phyloP scores from a whole-genome alignment of 2,329 filamentous ascomycete species.

The Penicillium sp. region DNA sequence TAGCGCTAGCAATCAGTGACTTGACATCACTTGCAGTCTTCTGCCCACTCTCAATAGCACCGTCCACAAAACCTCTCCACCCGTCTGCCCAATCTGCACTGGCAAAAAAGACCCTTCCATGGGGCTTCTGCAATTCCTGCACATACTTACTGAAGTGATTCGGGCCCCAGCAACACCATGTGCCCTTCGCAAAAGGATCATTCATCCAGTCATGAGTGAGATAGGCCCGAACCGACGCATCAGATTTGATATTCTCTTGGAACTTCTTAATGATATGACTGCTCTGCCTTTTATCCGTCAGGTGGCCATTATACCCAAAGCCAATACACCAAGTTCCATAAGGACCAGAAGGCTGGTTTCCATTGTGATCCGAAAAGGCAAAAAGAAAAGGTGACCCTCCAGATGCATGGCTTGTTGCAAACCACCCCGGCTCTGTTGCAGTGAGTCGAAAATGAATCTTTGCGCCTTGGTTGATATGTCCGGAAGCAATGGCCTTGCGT shows the following conservation, averaged over 20 bases:
- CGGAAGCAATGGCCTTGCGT: constrained; percentile 22
- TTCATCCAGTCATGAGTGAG: constrained; percentile 3
- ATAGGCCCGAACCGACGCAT: neutral
- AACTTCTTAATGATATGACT: constrained; percentile 6
- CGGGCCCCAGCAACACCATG: constrained; percentile 6
- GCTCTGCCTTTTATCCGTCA: constrained; percentile 11
- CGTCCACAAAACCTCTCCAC: constrained; percentile 8
- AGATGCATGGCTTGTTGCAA: constrained; percentile 2
- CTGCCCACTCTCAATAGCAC: constrained; percentile 6
- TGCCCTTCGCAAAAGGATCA: constrained; percentile 11
- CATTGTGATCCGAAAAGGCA: constrained; percentile 22
- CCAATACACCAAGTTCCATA: constrained; percentile 20
- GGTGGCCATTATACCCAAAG: constrained; percentile 15
- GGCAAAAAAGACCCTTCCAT: constrained; percentile 3
- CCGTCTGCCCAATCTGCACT: constrained; percentile 11
- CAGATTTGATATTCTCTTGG: neutral
- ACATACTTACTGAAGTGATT: neutral
- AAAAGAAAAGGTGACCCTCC: constrained; percentile 13
- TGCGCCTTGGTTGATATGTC: constrained; percentile 30
- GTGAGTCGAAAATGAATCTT: constrained; percentile 29
- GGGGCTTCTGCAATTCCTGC: neutral
- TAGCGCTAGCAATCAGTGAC: neutral
- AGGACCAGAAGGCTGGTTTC: constrained; percentile 3
- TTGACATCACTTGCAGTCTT: neutral
- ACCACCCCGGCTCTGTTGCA: constrained; percentile 11